Percentiles rank a stretch among this genome's conserved stretches.
phyloP scores from a whole-genome alignment of 768 basidiomycete genomes.

The Daedaleopsis sinensis region DNA sequence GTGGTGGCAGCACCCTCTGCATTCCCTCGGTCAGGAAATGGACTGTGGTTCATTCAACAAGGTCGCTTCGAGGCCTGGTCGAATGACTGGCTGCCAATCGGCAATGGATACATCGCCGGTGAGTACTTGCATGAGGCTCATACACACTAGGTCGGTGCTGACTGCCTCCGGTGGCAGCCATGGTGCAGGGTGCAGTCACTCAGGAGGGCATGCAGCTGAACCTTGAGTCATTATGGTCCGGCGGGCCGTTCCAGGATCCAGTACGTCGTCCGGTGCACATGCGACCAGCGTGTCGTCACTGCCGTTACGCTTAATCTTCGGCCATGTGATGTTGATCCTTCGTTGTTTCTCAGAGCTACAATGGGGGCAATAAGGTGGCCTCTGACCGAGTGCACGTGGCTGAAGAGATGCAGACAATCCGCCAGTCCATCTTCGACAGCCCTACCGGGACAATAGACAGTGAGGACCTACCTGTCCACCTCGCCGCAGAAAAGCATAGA shows the following conservation, averaged over 20 bases:
- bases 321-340: not conserved
- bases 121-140: conserved; percentile 12
- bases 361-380: conserved; percentile 67
- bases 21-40: conserved; percentile 78
- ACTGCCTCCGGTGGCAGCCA: conserved; percentile 44
- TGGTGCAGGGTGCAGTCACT: conserved; percentile 61
- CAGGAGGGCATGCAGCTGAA: conserved; percentile 70
- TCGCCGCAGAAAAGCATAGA: not conserved
- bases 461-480: conserved; percentile 33
- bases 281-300: not conserved
- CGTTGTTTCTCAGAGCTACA: conserved; percentile 51
- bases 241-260: conserved; percentile 69
- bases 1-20: conserved; percentile 37
- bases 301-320: not conserved
- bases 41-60: conserved; percentile 65
- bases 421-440: conserved; percentile 60
- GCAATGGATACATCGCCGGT: conserved; percentile 76
- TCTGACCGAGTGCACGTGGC: conserved; percentile 48
- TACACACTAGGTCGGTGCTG: not conserved
- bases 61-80: conserved; percentile 52
- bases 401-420: conserved; percentile 52
- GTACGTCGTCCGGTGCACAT: conserved; percentile 38
- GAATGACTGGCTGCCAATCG: conserved; percentile 65
- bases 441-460: conserved; percentile 61
- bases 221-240: conserved; percentile 77